Evolutionary conservation across 345 rosid genomes (phyloP).

Genomic region (Eucalyptus albens): DNA sequence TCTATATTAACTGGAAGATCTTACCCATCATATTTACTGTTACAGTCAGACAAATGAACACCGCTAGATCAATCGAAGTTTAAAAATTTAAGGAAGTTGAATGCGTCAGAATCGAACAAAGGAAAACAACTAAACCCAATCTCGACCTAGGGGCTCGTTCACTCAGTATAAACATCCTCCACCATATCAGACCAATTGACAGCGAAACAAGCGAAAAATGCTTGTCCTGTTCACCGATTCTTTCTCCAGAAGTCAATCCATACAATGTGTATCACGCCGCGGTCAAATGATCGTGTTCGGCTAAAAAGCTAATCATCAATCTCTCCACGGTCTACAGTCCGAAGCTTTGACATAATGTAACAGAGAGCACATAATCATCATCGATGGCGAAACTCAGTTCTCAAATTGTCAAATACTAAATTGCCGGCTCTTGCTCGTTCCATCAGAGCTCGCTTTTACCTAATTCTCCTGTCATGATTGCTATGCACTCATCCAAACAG

Average conservation of each 20-base stretch:
- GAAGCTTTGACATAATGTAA: not conserved
- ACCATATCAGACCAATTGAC: not conserved
- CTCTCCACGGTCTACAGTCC: not conserved
- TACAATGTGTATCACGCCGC: not conserved
- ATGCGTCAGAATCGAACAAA: rapidly evolving
- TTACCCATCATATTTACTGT: too few species aligned
- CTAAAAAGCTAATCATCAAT: not conserved
- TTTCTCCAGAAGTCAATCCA: not conserved
- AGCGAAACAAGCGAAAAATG: not conserved
- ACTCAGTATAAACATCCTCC: not conserved
- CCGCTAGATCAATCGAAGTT: not conserved
- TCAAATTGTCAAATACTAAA: not conserved
- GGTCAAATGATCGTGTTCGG: not conserved
- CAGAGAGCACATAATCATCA: not conserved
- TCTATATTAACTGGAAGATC: too few species aligned
- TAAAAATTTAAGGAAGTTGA: not conserved
- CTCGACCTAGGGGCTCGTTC: not conserved
- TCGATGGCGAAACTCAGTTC: not conserved
- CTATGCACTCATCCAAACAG: not conserved
- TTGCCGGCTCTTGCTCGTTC: not conserved
- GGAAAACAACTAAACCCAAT: not conserved
- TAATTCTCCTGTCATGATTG: not conserved
- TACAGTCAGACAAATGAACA: not conserved
- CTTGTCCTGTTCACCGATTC: not conserved
- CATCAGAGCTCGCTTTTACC: not conserved